These are phyloP conservation scores for Phragmites australis DNA, from an alignment of 176 grass and related monocot genomes.

Conservation along the genomic window DNA sequence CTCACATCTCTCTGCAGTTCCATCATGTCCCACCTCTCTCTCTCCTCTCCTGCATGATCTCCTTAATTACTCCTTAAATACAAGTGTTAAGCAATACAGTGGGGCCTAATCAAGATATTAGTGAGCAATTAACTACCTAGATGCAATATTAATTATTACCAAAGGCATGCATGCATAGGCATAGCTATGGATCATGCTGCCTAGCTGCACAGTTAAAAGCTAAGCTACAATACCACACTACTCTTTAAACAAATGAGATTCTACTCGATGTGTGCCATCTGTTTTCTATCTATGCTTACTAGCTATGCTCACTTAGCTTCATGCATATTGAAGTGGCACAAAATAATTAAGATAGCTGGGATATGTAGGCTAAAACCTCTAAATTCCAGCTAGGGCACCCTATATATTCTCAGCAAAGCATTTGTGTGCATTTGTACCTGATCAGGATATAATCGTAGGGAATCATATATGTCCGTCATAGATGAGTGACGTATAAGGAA, in stretches of 20 bases:
- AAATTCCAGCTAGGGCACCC: constrained; percentile 43
- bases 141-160: background rate
- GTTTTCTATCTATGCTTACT: constrained; percentile 32
- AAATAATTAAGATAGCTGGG: constrained; percentile 25
- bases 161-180: background rate
- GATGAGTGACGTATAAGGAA: background rate
- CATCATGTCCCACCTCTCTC: background rate
- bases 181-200: constrained; percentile 24
- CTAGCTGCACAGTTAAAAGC: constrained; percentile 26
- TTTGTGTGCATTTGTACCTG: constrained; percentile 26
- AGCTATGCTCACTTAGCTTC: constrained; percentile 29
- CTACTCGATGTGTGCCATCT: constrained; percentile 16
- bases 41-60: background rate
- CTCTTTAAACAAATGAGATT: constrained; percentile 29
- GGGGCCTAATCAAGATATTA: constrained; percentile 1
- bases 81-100: constrained; percentile 11
- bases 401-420: constrained; percentile 34
- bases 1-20: constrained; percentile 35
- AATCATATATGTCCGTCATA: constrained; percentile 5
- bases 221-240: too few species aligned
- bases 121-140: background rate
- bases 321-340: constrained; percentile 23
- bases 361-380: constrained; percentile 40
- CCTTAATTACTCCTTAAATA: constrained; percentile 10
- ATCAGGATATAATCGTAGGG: constrained; percentile 38